Base-by-base conservation (phyloP, 345 rosid genomes). In the Triadica sebifera region DNA sequence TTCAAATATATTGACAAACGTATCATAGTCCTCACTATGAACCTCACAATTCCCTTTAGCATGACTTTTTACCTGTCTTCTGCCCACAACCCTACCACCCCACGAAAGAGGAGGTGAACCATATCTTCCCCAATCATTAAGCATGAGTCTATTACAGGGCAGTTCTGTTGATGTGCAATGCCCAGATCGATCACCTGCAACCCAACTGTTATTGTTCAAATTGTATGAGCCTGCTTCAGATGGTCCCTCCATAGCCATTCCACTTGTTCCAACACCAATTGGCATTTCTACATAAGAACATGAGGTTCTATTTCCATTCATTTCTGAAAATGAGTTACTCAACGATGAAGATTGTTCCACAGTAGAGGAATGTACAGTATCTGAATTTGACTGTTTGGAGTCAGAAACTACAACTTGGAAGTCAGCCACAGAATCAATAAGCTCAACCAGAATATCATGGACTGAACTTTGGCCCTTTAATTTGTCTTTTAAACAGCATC, bases 41-140 rank as follows among this genome's bases (percentile, higher is more conserved):
- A 89, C 77, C 71, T 92, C 91, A 55, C 79, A 86, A 79, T 88
- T 90, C 53, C 86, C 90, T 62, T 84, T 77, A 73, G 85, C 87
- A 78, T 73, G 81, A 69, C 83, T 68, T 71, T 87, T 87, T 64
- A 83, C 87, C 81, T 89, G 91, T 80, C 86, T 85, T 75, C 84
- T 85, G 22, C 94, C 95, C 71, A 94, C 97, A 81, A 89, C 92
- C 84, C 97, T 87, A 75, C 98, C 97, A 83, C 98, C 98, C 98
- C 98, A 92, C 56, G 98, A 85, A 80, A 90, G 85, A 80, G 89
- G 76, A 80, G 95, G 83, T 84, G 89, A 64, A 58, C 88, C 85
- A 80, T 90, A 85, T 83, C 87, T 87, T 79, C 92, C 95, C 91
- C 97, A 94, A 66, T 92, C 98, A 86, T 84, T 92, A 70, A 80